These are phyloP conservation scores for Fragaria vesca DNA, from an alignment of 306 rosid genomes.

Conservation along the genomic window DNA sequence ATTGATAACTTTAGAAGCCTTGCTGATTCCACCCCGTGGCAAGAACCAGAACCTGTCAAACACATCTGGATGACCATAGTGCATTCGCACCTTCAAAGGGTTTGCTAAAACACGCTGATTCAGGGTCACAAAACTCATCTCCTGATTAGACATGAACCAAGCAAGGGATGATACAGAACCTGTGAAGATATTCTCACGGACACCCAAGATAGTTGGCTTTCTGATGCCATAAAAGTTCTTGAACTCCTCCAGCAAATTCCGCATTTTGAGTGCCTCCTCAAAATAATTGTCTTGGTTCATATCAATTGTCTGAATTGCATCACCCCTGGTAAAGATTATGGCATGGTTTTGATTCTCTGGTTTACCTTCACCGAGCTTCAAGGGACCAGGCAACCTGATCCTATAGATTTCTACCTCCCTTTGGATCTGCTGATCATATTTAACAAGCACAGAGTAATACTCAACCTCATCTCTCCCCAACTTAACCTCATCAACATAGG, in stretches of 20 bases:
- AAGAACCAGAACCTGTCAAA: slow-evolving; percentile 95
- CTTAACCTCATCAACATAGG: slow-evolving; percentile 81
- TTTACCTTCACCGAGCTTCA: slow-evolving; percentile 94
- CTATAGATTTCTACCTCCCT: slow-evolving; percentile 85
- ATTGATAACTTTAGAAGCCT: slow-evolving; percentile 90
- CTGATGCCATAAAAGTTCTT: slow-evolving; percentile 52
- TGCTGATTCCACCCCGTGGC: slow-evolving; percentile 87
- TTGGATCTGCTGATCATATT: slow-evolving; percentile 70
- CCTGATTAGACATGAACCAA: slow-evolving; percentile 98
- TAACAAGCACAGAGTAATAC: slow-evolving; percentile 91
- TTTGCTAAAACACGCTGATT: slow-evolving; percentile 94
- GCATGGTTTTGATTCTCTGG: slow-evolving; percentile 98
- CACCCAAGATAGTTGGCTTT: slow-evolving; percentile 92
- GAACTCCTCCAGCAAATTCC: slow-evolving; percentile 87
- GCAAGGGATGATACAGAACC: slow-evolving; percentile 98
- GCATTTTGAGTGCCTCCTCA: slow-evolving; percentile 98
- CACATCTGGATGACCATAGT: slow-evolving; percentile 94
- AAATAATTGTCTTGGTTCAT: slow-evolving; percentile 96
- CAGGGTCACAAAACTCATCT: slow-evolving; percentile 84
- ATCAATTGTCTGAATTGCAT: slow-evolving; percentile 91
- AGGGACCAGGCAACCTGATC: slow-evolving; percentile 83
- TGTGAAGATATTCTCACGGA: slow-evolving; percentile 90
- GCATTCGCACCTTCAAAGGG: slow-evolving; percentile 95
- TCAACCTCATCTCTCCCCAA: slow-evolving; percentile 64
- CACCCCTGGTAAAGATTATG: slow-evolving; percentile 89